Evolutionary conservation across 805 yeast genomes (phyloP).

Genomic region (Tetrapisispora arboricola): DNA sequence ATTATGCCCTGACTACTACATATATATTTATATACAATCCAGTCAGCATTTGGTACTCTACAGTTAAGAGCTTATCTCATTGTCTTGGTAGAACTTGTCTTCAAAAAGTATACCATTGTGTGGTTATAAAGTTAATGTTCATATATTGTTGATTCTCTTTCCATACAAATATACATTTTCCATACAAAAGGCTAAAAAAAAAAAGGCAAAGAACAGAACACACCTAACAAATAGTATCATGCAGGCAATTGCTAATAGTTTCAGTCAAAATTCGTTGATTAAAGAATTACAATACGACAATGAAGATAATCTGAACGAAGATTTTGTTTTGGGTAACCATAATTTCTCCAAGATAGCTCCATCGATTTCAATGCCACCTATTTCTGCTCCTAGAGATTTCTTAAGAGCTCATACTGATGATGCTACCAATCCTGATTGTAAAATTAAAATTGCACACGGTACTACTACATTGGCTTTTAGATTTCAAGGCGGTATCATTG

Average conservation of each 20-base stretch:
- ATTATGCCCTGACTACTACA: no score
- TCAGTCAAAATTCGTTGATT: conserved; percentile 16
- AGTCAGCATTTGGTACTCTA: no score
- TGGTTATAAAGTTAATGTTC: no score
- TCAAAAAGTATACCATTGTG: no score
- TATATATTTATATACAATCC: no score
- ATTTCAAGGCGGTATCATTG: conserved; percentile 89
- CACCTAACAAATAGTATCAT: no score
- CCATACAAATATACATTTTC: no score
- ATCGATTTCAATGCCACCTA: conserved; percentile 64
- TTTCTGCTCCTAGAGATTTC: conserved; percentile 82
- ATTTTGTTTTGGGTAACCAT: conserved; percentile 27
- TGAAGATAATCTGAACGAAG: conserved; percentile 26
- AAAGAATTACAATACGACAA: conserved; percentile 23
- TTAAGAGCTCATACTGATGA: conserved; percentile 98
- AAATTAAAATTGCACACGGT: conserved; percentile 95
- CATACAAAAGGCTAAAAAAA: not conserved
- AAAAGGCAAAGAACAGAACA: no score
- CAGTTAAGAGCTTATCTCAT: no score
- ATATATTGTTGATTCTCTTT: no score
- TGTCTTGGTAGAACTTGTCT: no score
- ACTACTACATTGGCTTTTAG: conserved; percentile 97
- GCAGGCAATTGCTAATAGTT: conserved; percentile 29
- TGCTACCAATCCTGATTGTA: conserved; percentile 82
- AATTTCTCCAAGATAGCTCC: conserved; percentile 38